Conservation (phyloP, 2,329 filamentous ascomycete species). For the Pseudogymnoascus sp. region DNA sequence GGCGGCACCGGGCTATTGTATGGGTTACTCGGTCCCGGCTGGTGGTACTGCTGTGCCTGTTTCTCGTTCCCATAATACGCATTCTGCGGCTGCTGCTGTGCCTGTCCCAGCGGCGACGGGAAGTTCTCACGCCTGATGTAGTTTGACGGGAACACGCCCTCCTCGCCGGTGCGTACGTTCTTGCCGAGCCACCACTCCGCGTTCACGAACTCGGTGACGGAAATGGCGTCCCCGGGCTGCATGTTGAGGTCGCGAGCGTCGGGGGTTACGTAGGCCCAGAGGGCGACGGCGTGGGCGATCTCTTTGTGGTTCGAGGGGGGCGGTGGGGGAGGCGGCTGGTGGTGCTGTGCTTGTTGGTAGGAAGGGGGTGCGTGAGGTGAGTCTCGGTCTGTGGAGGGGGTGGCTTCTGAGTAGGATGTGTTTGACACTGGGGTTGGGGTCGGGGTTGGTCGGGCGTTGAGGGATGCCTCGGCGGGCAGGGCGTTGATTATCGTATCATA, state of each 20-base stretch:
- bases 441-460: constrained; percentile 28
- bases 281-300: constrained; percentile 65
- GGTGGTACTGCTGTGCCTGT: constrained; percentile 16
- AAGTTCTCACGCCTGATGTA: constrained; percentile 74
- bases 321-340: constrained; percentile 23
- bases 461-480: constrained; percentile 63
- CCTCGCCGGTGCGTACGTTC: constrained; percentile 71
- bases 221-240: constrained; percentile 70
- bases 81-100: constrained; percentile 27
- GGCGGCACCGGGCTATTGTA: constrained; percentile 65
- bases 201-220: constrained; percentile 89
- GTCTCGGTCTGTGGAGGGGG: constrained; percentile 18
- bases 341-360: constrained; percentile 15
- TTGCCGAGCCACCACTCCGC: constrained; percentile 93
- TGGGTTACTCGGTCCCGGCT: constrained; percentile 46
- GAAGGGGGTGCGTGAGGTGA: constrained; percentile 9
- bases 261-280: constrained; percentile 70
- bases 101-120: constrained; percentile 30
- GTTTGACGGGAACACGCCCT: constrained; percentile 91
- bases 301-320: constrained; percentile 43
- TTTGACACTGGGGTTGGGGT: constrained; percentile 29
- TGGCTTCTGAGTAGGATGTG: constrained; percentile 16
- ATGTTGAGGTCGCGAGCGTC: constrained; percentile 78
- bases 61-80: constrained; percentile 29
- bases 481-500: constrained; percentile 67